Base-by-base conservation (phyloP, 352 stramenopile species). In the Pythium aphanidermatum region DNA sequence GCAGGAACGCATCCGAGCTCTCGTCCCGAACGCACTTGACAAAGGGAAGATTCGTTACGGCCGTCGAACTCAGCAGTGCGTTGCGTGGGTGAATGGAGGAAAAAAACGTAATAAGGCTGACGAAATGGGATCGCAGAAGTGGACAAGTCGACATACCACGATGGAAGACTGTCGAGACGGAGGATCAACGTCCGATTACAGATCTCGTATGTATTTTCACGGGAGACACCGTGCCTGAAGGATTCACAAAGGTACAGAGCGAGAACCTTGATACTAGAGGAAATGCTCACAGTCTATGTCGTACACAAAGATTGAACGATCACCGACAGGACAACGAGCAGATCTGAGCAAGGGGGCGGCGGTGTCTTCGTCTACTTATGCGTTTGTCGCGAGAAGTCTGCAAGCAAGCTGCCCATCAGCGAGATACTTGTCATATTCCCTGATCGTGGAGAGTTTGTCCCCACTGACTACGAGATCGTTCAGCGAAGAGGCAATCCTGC, bases 321-420 rank as follows among this genome's bases (percentile, higher is more conserved):
- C 82, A 14, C 69, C 76, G 17, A 85, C 60, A 43, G 82, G 82
- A 0, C 65, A 85, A 17, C 74, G 80, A 14, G 79, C 82, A 4
- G 82, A 94, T 55, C 47, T 94, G 5, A 92, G 86, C 60, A 88
- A 57, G 77, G 82, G 1, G 73, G 71, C n/a, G 65, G 79, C n/a
- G 82, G 79, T 4, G 65, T 76, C 1, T 90, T 86, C 38, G 62
- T 91, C 8, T 92, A 88, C 27, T 51, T 94, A 11, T 92, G 79
- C 19, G 56, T 82, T 2, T 79, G 64, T 32, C 72, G 70, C 42
- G 79, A 90, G 24, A 40, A 41, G 9, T 55, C 54, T 1, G 56
- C 59, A 4, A 64, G 51, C 16, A 86, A 86, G 13, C 47, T 65
- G 14, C 79, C 82, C 2, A 90, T 94, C 42, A 85, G 75, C 34